These are phyloP conservation scores for Lanmaoa rubissima DNA, from an alignment of 768 basidiomycete genomes.

Conservation along the genomic window DNA sequence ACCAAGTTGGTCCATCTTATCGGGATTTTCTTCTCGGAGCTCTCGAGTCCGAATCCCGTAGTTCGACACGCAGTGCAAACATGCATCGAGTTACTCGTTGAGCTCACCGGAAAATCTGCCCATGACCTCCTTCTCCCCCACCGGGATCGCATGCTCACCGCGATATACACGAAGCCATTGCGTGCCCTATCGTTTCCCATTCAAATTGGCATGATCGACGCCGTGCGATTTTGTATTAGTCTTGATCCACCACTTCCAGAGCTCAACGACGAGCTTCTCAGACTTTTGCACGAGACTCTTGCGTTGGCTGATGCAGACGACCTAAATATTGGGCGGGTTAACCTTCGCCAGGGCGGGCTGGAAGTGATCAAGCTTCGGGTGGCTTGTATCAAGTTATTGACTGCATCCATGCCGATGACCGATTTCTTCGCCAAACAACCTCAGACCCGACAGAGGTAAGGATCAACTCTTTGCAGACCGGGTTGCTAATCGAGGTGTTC, in stretches of 20 bases:
- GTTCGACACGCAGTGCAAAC: constrained; percentile 83
- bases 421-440: constrained; percentile 89
- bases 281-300: constrained; percentile 89
- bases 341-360: constrained; percentile 69
- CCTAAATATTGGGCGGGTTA: constrained; percentile 70
- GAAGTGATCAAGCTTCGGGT: constrained; percentile 90
- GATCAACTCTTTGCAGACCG: neutral
- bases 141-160: constrained; percentile 82
- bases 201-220: constrained; percentile 98
- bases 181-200: constrained; percentile 91
- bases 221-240: constrained; percentile 89
- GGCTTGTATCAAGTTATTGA: constrained; percentile 89
- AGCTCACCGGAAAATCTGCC: constrained; percentile 66
- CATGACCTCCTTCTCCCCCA: constrained; percentile 81
- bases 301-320: constrained; percentile 97
- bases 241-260: constrained; percentile 89
- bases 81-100: constrained; percentile 75
- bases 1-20: constrained; percentile 69
- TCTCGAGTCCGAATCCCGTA: constrained; percentile 81
- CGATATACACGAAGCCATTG: constrained; percentile 95
- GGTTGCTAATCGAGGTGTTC: constrained; percentile 3
- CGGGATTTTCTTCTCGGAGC: constrained; percentile 84
- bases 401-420: constrained; percentile 91
- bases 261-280: constrained; percentile 86
- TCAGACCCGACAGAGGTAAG: constrained; percentile 81